These are phyloP conservation scores for Talaromyces wortmannii DNA, from an alignment of 495 filamentous ascomycete genomes.

Conservation along the genomic window DNA sequence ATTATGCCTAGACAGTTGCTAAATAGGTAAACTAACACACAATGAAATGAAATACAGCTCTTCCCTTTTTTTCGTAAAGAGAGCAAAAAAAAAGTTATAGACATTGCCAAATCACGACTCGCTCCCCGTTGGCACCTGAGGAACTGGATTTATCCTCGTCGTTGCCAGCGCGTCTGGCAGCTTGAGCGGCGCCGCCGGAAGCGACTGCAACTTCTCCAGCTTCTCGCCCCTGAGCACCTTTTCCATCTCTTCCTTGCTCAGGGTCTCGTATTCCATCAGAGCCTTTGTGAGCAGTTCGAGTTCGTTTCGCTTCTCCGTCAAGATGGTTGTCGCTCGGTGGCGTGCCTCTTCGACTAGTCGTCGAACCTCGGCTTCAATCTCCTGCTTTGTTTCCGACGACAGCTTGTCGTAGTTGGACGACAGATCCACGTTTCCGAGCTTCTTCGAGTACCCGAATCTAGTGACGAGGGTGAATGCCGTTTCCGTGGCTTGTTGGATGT, in stretches of 20 bases:
- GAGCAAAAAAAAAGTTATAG: too few species aligned
- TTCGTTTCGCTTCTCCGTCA: conserved; percentile 67
- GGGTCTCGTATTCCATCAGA: conserved; percentile 87
- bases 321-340: conserved; percentile 62
- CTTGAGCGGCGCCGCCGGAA: conserved; percentile 43
- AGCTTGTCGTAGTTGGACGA: conserved; percentile 68
- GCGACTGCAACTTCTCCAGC: conserved; percentile 50
- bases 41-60: too few species aligned
- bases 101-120: too few species aligned
- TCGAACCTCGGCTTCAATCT: conserved; percentile 83
- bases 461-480: conserved; percentile 83
- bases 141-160: conserved; percentile 17
- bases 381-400: conserved; percentile 73
- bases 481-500: conserved; percentile 72
- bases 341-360: conserved; percentile 76
- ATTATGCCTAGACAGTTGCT: too few species aligned
- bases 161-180: conserved; percentile 40
- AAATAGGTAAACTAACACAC: too few species aligned
- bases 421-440: conserved; percentile 85
- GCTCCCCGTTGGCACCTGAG: conserved; percentile 3
- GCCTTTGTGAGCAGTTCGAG: conserved; percentile 82
- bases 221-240: conserved; percentile 82
- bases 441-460: conserved; percentile 78
- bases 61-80: too few species aligned
- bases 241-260: conserved; percentile 81